phyloP scores from a whole-genome alignment of 192 early-diverging fungal species.

The Chytriomyces hyalinus region DNA sequence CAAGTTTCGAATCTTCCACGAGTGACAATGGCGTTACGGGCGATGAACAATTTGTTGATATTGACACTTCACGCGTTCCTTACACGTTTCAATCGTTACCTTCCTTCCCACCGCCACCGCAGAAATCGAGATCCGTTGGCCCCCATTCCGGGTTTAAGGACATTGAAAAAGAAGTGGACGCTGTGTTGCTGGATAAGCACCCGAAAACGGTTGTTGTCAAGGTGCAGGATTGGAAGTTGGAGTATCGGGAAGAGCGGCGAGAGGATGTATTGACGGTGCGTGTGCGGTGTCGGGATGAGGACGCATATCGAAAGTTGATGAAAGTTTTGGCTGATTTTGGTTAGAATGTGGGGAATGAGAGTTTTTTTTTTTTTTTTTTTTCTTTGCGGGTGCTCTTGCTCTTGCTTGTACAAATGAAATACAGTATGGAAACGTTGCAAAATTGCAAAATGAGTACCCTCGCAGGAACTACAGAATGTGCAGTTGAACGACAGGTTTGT shows the following conservation, averaged over 20 bases:
- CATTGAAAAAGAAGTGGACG: neutral
- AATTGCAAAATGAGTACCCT: too few relatives aligned
- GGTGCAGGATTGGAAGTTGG: conserved; percentile 22
- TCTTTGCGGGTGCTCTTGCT: neutral
- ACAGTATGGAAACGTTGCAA: too few relatives aligned
- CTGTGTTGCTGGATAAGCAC: neutral
- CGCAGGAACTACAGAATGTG: too few relatives aligned
- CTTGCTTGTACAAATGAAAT: too few relatives aligned
- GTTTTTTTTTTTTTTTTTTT: neutral
- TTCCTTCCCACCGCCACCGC: neutral
- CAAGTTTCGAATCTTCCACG: too few relatives aligned
- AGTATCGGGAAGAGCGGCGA: conserved; percentile 8
- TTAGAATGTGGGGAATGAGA: neutral
- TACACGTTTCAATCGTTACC: neutral
- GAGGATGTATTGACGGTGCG: conserved; percentile 17
- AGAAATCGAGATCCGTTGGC: neutral
- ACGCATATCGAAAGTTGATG: neutral
- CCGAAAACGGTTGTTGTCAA: neutral
- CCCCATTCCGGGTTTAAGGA: neutral
- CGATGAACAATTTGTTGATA: too few relatives aligned
- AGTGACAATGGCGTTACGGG: too few relatives aligned
- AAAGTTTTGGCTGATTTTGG: conserved; percentile 19
- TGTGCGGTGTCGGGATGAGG: conserved; percentile 18
- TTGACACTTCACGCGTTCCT: too few relatives aligned
- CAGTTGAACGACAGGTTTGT: too few relatives aligned